Evolutionary conservation across 352 stramenopile genomes (phyloP), one percentile per base, ranked within the genome.

Genomic region (Plasmopara halstedii): DNA sequence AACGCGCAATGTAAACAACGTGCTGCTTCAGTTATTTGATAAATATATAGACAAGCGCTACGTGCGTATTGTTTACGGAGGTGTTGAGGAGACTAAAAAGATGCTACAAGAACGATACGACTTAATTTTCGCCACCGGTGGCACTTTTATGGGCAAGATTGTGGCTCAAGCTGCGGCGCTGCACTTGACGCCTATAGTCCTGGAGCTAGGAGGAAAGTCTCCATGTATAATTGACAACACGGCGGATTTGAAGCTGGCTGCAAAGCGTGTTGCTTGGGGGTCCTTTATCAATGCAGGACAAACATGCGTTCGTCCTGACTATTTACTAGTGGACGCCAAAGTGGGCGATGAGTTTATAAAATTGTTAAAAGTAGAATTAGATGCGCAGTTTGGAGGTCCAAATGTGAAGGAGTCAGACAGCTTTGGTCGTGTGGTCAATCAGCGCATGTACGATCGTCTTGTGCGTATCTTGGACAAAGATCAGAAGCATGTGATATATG

Each of bases 121-220:
- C 63, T 64, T 93, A 20, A 92, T 94, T 49, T 85, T 95, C 36
- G 81, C 73, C 34, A 96, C 83, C 0, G 80, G 83, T 8, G 73
- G 72, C 23, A 61, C 44, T 23, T 78, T 83, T 20, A 17, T 88
- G 18, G 94, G 92, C 46, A 91, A 94, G 58, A 95, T 98, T 37
- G 77, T 98, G 14, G 81, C 88, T 14, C 58, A 66, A n/a, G 87
- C 89, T 0, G 92, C 94, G 0, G 94, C 95, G 10, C 84, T 97
- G 59, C 18, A 67, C 36, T 56, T 99, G n/a, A 98, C 95, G 8
- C 96, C 96, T 2, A 83, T 78, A 13, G 66, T 97, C n/a, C 61
- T 99, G 18, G 96, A 99, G 57, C 62, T 99, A 1, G 95, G 95
- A 46, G 96, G 96, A 36, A 97, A 98, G 68, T 84, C 68, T 9